Evolutionary conservation across 306 rosid genomes (phyloP), one percentile per base, ranked within the genome.

Genomic region (Quercus suber): DNA sequence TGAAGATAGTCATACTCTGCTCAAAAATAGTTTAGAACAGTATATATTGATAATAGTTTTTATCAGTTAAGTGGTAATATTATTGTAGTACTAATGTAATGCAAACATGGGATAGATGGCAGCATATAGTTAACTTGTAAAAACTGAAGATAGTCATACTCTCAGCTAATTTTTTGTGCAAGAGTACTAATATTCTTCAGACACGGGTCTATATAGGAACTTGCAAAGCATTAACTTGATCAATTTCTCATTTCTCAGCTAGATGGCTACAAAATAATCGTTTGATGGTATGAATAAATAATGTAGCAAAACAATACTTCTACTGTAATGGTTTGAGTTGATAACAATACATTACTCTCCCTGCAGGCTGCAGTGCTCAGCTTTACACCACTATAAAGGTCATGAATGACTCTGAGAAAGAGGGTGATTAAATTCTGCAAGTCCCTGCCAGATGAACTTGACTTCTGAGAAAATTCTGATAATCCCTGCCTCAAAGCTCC

Each of bases 401-500:
- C 73, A 72, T 64, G 13, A 6, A 41, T 64, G n/a, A 28, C 31
- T 79, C 21, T 2, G 17, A 35, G 43, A n/a, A 35, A 8, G 19
- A 73, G 56, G 73, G 45, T 61, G 30, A 55, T 12, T 51, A 6
- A 28, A 43, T 58, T 49, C 43, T 52, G 65, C 30, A 71, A 31
- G 69, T 49, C 28, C 17, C 73, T 63, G 63, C 77, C 58, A n/a
- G 80, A 69, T 33, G 78, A 76, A 52, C 81, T 78, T 3, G 18
- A 63, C 25, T 49, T 71, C 58, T 6, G 81, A 21, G 81, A 76
- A 55, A 76, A 81, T 71, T 71, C 61, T 6, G 61, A 71, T 73
- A 81, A 56, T 19, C 81, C 81, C 12, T 71, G 65, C 70, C 61
- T 61, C 73, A 81, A 76, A 63, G 78, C 74, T 17, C 65, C 73